Evolutionary conservation across 2,329 filamentous ascomycete species (phyloP).

Genomic region (Claviceps africana): DNA sequence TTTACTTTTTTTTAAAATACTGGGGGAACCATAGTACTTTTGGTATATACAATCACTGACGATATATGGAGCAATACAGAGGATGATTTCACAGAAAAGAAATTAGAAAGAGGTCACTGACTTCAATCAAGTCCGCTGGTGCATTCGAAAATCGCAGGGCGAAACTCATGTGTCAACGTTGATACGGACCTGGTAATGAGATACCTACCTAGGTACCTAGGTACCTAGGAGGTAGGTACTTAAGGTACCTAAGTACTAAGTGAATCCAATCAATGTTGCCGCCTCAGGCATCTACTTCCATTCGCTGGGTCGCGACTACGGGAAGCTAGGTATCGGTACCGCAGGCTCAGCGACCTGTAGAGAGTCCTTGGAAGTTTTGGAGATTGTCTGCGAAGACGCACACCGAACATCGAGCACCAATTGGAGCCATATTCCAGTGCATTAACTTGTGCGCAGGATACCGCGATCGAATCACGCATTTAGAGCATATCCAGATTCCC

Average conservation of each 20-base stretch:
- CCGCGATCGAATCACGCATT: not conserved
- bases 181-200: conserved; percentile 5
- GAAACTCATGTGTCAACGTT: not conserved
- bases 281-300: conserved; percentile 11
- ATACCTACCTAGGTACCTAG: too few relatives aligned
- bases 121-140: not conserved
- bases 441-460: not conserved
- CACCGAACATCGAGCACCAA: conserved; percentile 2
- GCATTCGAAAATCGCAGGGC: not conserved
- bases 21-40: too few relatives aligned
- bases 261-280: not conserved
- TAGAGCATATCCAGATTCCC: conserved; percentile 11
- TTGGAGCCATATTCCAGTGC: not conserved
- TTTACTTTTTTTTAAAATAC: too few relatives aligned
- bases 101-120: too few relatives aligned
- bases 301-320: not conserved
- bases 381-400: not conserved
- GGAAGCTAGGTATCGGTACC: not conserved
- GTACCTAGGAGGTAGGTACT: too few relatives aligned
- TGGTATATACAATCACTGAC: too few relatives aligned
- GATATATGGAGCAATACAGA: too few relatives aligned
- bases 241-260: too few relatives aligned
- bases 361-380: not conserved
- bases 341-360: not conserved
- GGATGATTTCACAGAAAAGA: too few relatives aligned